Evolutionary conservation across 257 asterid species (phyloP), one percentile per base, ranked within the genome.

Genomic region (Salvia rosmarinus): DNA sequence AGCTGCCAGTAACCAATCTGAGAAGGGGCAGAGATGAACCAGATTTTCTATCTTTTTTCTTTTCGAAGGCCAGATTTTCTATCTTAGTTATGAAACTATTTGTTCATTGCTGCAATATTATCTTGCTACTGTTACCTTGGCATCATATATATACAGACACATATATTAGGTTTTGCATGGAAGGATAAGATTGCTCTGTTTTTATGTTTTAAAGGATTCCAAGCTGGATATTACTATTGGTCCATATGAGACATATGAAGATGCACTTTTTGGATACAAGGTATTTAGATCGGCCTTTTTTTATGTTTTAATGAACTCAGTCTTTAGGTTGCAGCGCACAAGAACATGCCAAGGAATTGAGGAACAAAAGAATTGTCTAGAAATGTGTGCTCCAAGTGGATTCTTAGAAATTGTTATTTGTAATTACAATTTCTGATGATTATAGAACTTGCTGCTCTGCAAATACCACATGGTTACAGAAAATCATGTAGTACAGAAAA

Each of bases 181-280:
- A 25, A 43, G 56, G 42, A 10, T 63, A 23, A 39, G 19, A 50
- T 67, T 79, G 2, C n/a, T 56, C 13, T 43, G 39, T 12, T 19
- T 64, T 42, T 21, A 52, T 57, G 40, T 39, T 74, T 64, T 73
- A 59, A 76, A 94, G 99, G 96, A 94, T 76, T 94, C 99, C 46
- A 89, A 85, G 87, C 86, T 94, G 84, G 99, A 94, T 78, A 67
- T 94, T 68, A 94, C 99, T 50, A 89, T 91, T 68, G 99, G 99
- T 17, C 99, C 99, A 4, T 94, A 94, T 66, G 99, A 94, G 89
- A 94, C 99, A 6, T 94, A 94, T 63, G 99, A 94, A 86, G 99
- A 94, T 75, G 60, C 86, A 73, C 79, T 89, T 55, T 94, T 94
- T 63, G 99, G 99, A 57, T 91, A 91, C 82, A 94, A 94, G 99